phyloP scores from a whole-genome alignment of 176 grass and related monocot species.

The Aegilops longissima region DNA sequence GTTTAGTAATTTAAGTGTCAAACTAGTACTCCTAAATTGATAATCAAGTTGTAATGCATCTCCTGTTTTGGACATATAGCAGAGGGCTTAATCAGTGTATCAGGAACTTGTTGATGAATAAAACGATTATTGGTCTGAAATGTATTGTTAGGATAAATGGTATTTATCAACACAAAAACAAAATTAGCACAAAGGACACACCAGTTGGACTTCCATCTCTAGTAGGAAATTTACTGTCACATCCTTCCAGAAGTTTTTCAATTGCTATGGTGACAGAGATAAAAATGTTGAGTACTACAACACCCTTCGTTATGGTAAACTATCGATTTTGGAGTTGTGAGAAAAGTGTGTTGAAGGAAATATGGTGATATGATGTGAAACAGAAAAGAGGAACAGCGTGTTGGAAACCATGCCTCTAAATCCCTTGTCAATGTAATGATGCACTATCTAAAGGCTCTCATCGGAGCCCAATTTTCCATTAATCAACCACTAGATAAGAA shows the following conservation, averaged over 20 bases:
- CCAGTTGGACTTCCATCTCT: constrained; percentile 75
- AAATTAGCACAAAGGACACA: constrained; percentile 34
- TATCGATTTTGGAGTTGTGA: background rate
- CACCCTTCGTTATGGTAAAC: background rate
- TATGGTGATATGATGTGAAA: background rate
- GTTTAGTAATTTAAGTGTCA: background rate
- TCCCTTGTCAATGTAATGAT: constrained; percentile 66
- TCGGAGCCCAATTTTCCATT: constrained; percentile 44
- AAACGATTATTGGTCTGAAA: background rate
- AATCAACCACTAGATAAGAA: constrained; percentile 45
- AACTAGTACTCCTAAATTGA: background rate
- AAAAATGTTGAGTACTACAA: background rate
- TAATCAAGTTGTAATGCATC: background rate
- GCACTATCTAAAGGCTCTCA: constrained; percentile 57
- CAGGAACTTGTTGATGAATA: background rate
- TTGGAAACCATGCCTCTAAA: constrained; percentile 52
- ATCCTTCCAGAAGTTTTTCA: constrained; percentile 70
- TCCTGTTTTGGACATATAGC: background rate
- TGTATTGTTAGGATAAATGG: background rate
- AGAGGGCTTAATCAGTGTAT: background rate
- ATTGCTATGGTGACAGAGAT: constrained; percentile 41
- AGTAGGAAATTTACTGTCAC: constrained; percentile 69
- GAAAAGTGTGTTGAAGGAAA: background rate
- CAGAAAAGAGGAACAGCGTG: background rate
- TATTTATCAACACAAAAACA: background rate